Conservation (phyloP, 2,329 filamentous ascomycete species). For the Colletotrichum zoysiae region DNA sequence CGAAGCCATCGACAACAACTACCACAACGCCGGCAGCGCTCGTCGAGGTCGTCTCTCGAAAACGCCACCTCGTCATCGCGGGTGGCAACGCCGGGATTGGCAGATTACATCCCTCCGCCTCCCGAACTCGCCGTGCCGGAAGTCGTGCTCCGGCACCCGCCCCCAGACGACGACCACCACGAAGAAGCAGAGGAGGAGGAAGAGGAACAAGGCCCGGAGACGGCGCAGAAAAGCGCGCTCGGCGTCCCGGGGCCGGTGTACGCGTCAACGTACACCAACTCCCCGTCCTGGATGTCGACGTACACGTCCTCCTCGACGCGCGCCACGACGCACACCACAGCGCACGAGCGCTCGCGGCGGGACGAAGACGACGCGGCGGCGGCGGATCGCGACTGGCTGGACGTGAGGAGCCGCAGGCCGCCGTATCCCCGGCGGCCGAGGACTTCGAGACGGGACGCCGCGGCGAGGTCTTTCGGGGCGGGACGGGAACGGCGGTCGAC, state of each 20-base stretch:
- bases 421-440: slow-evolving; percentile 10
- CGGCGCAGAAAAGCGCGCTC: background rate
- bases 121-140: slow-evolving; percentile 5
- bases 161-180: background rate
- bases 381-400: background rate
- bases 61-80: background rate
- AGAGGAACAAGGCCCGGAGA: background rate
- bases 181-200: background rate
- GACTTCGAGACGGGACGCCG: background rate
- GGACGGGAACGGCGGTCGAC: background rate
- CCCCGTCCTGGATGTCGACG: slow-evolving; percentile 37
- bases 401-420: slow-evolving; percentile 10
- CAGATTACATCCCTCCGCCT: background rate
- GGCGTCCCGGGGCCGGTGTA: background rate
- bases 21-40: background rate
- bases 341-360: slow-evolving; percentile 15
- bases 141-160: slow-evolving; percentile 8
- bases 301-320: slow-evolving; percentile 28
- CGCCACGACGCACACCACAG: slow-evolving; percentile 27
- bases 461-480: background rate
- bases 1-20: background rate
- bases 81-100: background rate
- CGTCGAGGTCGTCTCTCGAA: slow-evolving; percentile 10
- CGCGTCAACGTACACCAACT: slow-evolving; percentile 24
- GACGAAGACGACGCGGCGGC: background rate